Percentiles rank a stretch among this genome's conserved stretches.
These are phyloP conservation scores for Candida boidinii DNA, from an alignment of 805 yeast species.

Conservation along the genomic window DNA sequence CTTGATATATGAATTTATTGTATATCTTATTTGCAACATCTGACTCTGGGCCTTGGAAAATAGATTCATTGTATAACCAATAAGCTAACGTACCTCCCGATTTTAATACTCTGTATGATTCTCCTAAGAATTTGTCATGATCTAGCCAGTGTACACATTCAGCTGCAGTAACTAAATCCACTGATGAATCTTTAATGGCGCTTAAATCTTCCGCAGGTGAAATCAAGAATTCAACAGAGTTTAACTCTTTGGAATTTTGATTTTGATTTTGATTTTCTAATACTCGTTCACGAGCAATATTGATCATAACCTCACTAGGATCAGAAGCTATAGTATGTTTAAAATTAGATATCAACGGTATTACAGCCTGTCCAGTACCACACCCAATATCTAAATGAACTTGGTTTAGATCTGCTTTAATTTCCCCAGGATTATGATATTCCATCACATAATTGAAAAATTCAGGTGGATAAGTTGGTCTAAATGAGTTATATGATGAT, in stretches of 20 bases:
- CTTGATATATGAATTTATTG: conserved; percentile 31
- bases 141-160: conserved; percentile 80
- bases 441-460: conserved; percentile 36
- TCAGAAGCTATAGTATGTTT: conserved; percentile 33
- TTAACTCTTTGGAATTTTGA: conserved; percentile 11
- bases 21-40: conserved; percentile 49
- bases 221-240: no score
- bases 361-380: conserved; percentile 46
- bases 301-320: conserved; percentile 37
- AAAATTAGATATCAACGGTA: conserved; percentile 32
- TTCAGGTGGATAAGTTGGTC: conserved; percentile 59
- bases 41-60: conserved; percentile 25
- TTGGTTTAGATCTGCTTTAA: conserved; percentile 14
- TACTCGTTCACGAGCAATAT: no score
- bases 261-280: no score
- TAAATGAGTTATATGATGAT: conserved; percentile 39
- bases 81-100: conserved; percentile 58
- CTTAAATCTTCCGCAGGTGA: no score
- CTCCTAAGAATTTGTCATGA: conserved; percentile 28
- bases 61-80: conserved; percentile 71
- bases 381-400: conserved; percentile 55
- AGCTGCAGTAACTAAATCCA: conserved; percentile 65
- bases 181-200: conserved; percentile 20
- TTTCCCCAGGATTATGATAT: conserved; percentile 20
- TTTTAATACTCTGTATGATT: conserved; percentile 40